Evolutionary conservation across 495 filamentous ascomycete species (phyloP).

Genomic region (Xylaria cubensis): DNA sequence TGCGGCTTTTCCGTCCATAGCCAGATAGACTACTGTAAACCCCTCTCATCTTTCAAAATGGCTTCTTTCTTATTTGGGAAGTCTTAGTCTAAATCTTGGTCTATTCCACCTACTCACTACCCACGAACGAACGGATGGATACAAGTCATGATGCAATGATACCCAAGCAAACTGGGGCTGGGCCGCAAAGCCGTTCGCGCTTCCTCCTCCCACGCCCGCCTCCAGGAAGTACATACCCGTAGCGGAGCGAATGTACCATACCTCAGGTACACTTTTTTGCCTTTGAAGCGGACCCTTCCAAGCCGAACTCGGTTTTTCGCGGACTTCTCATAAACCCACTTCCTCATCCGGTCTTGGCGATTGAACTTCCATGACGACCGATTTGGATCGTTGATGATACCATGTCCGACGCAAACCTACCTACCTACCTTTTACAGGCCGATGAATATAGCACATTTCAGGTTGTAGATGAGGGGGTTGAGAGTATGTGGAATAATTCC

Average conservation of each 20-base stretch:
- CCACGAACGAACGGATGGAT: background rate
- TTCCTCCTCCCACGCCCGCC: background rate
- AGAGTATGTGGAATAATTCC: background rate
- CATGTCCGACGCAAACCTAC: background rate
- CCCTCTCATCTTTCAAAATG: background rate
- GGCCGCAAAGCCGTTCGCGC: slow-evolving; percentile 22
- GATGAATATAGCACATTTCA: background rate
- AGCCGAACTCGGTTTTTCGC: slow-evolving; percentile 3
- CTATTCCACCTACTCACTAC: background rate
- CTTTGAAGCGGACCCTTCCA: background rate
- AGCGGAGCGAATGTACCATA: background rate
- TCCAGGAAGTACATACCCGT: background rate
- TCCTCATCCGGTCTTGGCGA: slow-evolving; percentile 7
- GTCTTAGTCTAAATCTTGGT: background rate
- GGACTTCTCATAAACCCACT: background rate
- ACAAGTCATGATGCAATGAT: slow-evolving; percentile 17
- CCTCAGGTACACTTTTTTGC: background rate
- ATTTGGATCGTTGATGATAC: slow-evolving; percentile 4
- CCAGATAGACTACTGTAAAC: background rate
- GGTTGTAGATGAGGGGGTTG: background rate
- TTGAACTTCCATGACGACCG: background rate
- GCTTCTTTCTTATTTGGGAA: background rate
- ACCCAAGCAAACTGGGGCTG: slow-evolving; percentile 25
- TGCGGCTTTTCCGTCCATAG: background rate
- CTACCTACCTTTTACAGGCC: background rate